Conservation (phyloP, 73 alveolate genomes). For the Paramecium caudatum region DNA sequence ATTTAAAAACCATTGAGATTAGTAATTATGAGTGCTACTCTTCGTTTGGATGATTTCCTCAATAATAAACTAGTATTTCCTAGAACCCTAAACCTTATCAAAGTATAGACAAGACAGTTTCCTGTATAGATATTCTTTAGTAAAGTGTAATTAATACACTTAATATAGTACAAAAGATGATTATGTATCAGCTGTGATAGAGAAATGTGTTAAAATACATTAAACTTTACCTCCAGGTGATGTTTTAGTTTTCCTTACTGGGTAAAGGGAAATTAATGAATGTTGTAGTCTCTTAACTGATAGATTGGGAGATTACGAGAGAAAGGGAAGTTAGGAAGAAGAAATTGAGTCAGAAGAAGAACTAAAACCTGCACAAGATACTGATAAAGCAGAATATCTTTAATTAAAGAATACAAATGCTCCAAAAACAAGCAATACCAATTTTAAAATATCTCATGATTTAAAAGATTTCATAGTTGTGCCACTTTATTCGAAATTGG, state of each 20-base stretch:
- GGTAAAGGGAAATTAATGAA: constrained; percentile 94
- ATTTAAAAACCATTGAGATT: constrained; percentile 90
- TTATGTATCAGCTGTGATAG: constrained; percentile 94
- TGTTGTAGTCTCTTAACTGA: constrained; percentile 86
- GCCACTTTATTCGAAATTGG: constrained; percentile 91
- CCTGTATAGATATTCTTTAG: constrained; percentile 89
- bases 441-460: constrained; percentile 59
- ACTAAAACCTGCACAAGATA: constrained; percentile 39
- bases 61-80: constrained; percentile 90
- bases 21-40: constrained; percentile 98
- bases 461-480: constrained; percentile 73
- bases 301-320: constrained; percentile 77
- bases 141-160: constrained; percentile 70
- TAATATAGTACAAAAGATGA: constrained; percentile 92
- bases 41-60: constrained; percentile 95
- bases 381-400: constrained; percentile 65
- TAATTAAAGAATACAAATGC: constrained; percentile 77
- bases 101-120: constrained; percentile 94
- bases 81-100: constrained; percentile 78
- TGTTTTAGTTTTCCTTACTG: constrained; percentile 95
- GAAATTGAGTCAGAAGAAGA: constrained; percentile 52
- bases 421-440: constrained; percentile 80
- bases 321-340: constrained; percentile 49
- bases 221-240: constrained; percentile 95
- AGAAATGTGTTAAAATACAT: constrained; percentile 95